Evolutionary conservation across 768 basidiomycete species (phyloP).

Genomic region (Porphyrellus cyaneotinctus): DNA sequence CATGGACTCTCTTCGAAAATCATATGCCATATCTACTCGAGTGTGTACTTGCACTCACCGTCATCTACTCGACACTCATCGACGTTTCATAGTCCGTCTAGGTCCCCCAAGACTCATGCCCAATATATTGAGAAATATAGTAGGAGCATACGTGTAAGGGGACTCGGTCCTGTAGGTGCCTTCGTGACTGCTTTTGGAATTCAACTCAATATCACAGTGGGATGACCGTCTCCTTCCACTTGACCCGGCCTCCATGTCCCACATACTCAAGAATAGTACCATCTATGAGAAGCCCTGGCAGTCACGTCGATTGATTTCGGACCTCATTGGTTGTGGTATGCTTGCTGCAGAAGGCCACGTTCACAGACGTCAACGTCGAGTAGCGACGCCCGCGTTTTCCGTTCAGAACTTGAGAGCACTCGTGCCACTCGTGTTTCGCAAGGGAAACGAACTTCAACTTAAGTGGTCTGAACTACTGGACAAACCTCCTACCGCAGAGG

Average conservation of each 20-base stretch:
- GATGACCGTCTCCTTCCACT: slow-evolving; percentile 76
- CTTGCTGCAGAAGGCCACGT: slow-evolving; percentile 72
- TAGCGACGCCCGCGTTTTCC: slow-evolving; percentile 76
- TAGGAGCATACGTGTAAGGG: slow-evolving; percentile 64
- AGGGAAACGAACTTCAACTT: slow-evolving; percentile 57
- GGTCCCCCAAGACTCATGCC: slow-evolving; percentile 53
- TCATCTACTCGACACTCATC: neutral
- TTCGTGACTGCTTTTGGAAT: neutral
- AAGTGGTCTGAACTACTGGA: slow-evolving; percentile 54
- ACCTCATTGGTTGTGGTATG: slow-evolving; percentile 81
- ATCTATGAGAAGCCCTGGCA: slow-evolving; percentile 84
- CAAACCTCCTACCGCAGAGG: slow-evolving; percentile 10
- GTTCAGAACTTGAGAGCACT: slow-evolving; percentile 71
- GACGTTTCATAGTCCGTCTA: slow-evolving; percentile 41
- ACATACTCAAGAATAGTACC: slow-evolving; percentile 68
- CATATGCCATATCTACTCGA: slow-evolving; percentile 56
- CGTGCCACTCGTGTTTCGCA: slow-evolving; percentile 67
- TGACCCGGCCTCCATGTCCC: slow-evolving; percentile 69
- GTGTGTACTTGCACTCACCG: slow-evolving; percentile 35
- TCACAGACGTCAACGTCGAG: slow-evolving; percentile 77
- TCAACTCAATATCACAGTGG: slow-evolving; percentile 46
- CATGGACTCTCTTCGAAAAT: slow-evolving; percentile 45
- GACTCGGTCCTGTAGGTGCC: slow-evolving; percentile 61
- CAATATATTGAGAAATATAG: slow-evolving; percentile 57
- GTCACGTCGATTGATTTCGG: slow-evolving; percentile 67